A percentile compares a stretch with the other conserved stretches of the same genome.
Conservation (phyloP, 768 basidiomycete genomes). For the Panus rudis region DNA sequence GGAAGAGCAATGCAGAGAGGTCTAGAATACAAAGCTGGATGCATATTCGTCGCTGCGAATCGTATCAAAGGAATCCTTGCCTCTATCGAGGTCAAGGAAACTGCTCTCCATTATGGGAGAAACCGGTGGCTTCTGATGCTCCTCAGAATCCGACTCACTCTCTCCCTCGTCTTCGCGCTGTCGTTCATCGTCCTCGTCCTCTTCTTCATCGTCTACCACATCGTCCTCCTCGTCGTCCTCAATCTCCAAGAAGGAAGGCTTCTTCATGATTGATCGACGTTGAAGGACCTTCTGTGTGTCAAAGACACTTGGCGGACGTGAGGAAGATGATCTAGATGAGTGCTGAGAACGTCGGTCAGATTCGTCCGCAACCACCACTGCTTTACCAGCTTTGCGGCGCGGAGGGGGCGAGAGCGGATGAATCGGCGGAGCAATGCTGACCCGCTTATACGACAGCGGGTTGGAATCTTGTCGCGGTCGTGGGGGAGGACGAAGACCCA, state of each 20-base stretch:
- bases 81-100: slow-evolving; percentile 34
- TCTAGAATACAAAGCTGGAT: neutral
- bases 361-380: slow-evolving; percentile 2
- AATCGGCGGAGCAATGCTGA: slow-evolving; percentile 26
- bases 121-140: slow-evolving; percentile 1
- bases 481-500: slow-evolving; percentile 48
- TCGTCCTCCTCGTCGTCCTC: slow-evolving; percentile 28
- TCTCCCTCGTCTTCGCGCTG: too few species aligned
- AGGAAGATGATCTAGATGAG: neutral
- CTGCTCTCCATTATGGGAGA: slow-evolving; percentile 22
- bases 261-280: slow-evolving; percentile 49
- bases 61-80: slow-evolving; percentile 34
- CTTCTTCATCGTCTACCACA: slow-evolving; percentile 8
- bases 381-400: slow-evolving; percentile 3
- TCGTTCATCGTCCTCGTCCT: slow-evolving; percentile 2
- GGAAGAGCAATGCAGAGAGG: neutral
- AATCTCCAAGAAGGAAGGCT: slow-evolving; percentile 71
- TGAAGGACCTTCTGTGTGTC: slow-evolving; percentile 14
- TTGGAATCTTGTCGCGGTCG: slow-evolving; percentile 23
- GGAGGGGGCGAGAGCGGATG: slow-evolving; percentile 33
- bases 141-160: slow-evolving; percentile 1
- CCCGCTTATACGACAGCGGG: slow-evolving; percentile 7
- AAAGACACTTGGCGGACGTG: slow-evolving; percentile 23
- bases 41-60: slow-evolving; percentile 22
- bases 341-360: neutral